These are phyloP conservation scores for Penicillium manginii DNA, from an alignment of 495 filamentous ascomycete species.

Conservation along the genomic window DNA sequence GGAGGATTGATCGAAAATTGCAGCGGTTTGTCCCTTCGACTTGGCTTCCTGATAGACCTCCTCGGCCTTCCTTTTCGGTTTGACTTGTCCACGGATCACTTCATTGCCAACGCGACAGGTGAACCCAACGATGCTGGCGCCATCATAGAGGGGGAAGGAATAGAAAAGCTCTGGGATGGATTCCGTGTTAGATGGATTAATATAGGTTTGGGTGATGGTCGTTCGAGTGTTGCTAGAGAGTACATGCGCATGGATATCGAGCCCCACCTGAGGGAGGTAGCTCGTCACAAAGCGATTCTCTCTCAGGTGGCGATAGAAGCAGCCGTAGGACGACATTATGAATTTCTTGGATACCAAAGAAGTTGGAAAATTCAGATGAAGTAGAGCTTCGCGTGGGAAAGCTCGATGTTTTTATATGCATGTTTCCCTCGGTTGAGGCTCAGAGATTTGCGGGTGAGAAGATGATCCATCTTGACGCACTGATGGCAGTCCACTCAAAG, in stretches of 20 bases:
- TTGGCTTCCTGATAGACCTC: slow-evolving; percentile 58
- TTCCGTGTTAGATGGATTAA: slow-evolving; percentile 49
- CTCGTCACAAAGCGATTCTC: too few species aligned
- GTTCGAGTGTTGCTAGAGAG: slow-evolving; percentile 60
- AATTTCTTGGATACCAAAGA: too few species aligned
- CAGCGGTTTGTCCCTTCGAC: slow-evolving; percentile 59
- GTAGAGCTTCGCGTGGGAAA: too few species aligned
- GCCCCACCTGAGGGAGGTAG: slow-evolving; percentile 59
- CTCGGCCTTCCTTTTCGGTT: slow-evolving; percentile 62
- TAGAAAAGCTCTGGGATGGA: slow-evolving; percentile 59
- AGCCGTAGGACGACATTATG: too few species aligned
- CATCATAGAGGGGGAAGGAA: slow-evolving; percentile 70
- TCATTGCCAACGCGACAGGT: slow-evolving; percentile 56
- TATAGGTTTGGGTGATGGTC: slow-evolving; percentile 63
- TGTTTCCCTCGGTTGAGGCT: too few species aligned
- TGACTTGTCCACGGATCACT: slow-evolving; percentile 59
- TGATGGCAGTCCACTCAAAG: too few species aligned
- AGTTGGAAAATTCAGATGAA: too few species aligned
- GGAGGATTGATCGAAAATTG: slow-evolving; percentile 61
- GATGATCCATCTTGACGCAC: too few species aligned
- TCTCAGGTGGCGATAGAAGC: too few species aligned
- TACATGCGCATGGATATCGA: slow-evolving; percentile 57
- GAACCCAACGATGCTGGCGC: slow-evolving; percentile 67
- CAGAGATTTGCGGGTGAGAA: too few species aligned
- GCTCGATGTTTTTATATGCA: too few species aligned